Base-by-base conservation (phyloP, 495 filamentous ascomycete genomes). In the Baudoinia panamericana region DNA sequence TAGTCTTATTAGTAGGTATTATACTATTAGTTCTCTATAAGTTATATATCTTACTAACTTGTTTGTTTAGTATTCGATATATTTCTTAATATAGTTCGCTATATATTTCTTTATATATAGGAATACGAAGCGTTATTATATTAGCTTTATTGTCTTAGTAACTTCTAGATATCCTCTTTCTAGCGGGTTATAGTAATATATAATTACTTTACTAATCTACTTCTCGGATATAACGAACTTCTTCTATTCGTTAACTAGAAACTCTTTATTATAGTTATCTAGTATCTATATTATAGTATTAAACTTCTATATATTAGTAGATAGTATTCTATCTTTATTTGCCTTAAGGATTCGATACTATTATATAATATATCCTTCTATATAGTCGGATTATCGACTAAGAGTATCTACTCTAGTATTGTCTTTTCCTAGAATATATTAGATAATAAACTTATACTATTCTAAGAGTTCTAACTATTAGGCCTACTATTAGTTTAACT, bases 111-210 rank as follows among this genome's bases (percentile, higher is more conserved):
- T 19, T 4, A 50, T 34, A 3, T 37, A 16, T 13, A 15, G 36
- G 38, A 30, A 52, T 16, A 37, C 43, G 25, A 34, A 49, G 6
- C 34, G 25, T 20, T 16, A 19, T 10, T 17, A 20, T 17, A 52
- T 4, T 12, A 25, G 6, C 19, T 27, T 18, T 18, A 22, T 30
- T 16, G 26, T 43, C 22, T 30, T 13, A 24, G 12, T 15, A 3
- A 12, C 24, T 22, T 29, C 19, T 6, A 9, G 30, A 12, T 42
- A 25, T n/a, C 31, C 20, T 9, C 22, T 16, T 21, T 30, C 17
- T 5, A 20, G 21, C n/a, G 43, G n/a, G 16, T 46, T 21, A 23
- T 46, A 41, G 24, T 46, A 33, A 5, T 20, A 20, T 36, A n/a
- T 20, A 20, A 8, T 15, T 36, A 15, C 8, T 23, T 19, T 9